These are phyloP conservation scores for Ogataea pilisensis DNA, from an alignment of 805 yeast genomes.

Conservation along the genomic window DNA sequence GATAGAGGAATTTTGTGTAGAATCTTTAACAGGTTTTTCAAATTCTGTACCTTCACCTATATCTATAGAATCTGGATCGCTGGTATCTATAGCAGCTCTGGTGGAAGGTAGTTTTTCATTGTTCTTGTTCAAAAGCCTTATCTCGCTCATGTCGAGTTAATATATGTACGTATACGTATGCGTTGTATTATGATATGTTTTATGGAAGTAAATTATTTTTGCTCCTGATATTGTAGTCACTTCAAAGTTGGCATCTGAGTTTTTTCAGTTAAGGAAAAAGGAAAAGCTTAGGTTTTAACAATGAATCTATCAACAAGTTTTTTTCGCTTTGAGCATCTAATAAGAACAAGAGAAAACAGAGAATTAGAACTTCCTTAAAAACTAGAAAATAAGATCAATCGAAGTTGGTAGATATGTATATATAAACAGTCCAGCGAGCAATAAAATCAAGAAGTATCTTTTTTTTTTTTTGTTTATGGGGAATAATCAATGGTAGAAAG, in stretches of 20 bases:
- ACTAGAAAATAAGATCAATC: no score
- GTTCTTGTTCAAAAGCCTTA: neutral
- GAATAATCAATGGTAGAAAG: no score
- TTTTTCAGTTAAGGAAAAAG: no score
- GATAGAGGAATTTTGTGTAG: constrained; percentile 3
- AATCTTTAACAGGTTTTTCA: constrained; percentile 1
- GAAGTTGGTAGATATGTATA: no score
- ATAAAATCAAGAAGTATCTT: no score
- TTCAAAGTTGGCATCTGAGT: neutral
- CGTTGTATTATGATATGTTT: no score
- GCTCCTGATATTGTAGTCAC: neutral
- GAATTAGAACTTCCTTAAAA: no score
- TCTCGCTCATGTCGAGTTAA: neutral
- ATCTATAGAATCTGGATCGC: constrained; percentile 2
- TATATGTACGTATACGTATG: neutral
- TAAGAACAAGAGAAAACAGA: neutral
- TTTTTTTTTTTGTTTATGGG: no score
- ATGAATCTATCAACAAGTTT: no score
- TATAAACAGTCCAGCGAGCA: no score
- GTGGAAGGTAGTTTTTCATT: constrained; percentile 1
- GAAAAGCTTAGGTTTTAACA: no score
- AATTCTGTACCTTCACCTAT: neutral
- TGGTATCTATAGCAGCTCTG: neutral
- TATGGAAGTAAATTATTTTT: no score
- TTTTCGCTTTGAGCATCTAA: neutral